Evolutionary conservation across 2,329 filamentous ascomycete genomes (phyloP).

Genomic region (Fusarium sp.): DNA sequence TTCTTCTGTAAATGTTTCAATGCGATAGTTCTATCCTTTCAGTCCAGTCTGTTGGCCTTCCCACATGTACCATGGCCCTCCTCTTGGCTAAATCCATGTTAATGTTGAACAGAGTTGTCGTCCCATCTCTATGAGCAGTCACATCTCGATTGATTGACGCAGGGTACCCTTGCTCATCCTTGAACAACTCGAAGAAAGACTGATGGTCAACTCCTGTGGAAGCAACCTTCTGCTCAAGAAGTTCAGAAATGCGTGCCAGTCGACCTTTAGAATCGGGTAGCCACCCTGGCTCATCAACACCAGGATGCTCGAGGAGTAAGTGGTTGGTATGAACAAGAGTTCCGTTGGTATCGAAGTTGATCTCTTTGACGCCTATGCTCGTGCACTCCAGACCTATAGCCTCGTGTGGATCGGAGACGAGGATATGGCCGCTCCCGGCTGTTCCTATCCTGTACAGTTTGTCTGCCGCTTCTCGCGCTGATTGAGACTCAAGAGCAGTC

Average conservation of each 20-base stretch:
- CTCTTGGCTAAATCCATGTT: conserved; percentile 29
- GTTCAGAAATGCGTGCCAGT: conserved; percentile 11
- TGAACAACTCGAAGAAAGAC: conserved; percentile 35
- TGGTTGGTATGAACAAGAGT: conserved; percentile 38
- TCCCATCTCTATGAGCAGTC: neutral
- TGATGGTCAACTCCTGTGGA: neutral
- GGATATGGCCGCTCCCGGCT: conserved; percentile 41
- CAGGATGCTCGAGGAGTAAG: conserved; percentile 31
- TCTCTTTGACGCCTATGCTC: conserved; percentile 30
- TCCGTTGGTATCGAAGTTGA: conserved; percentile 11
- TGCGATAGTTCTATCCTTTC: conserved; percentile 18
- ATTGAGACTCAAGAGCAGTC: conserved; percentile 62
- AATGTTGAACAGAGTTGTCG: conserved; percentile 38
- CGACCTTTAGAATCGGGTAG: conserved; percentile 29
- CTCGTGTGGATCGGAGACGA: conserved; percentile 26
- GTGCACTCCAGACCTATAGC: conserved; percentile 42
- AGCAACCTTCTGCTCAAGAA: neutral
- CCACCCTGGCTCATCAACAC: conserved; percentile 31
- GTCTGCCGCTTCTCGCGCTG: conserved; percentile 14
- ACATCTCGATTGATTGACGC: conserved; percentile 32
- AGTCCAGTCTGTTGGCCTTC: conserved; percentile 23
- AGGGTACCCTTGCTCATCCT: conserved; percentile 38
- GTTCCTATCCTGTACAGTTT: conserved; percentile 18
- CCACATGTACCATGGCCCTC: conserved; percentile 21
- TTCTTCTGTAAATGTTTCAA: neutral